phyloP scores from a whole-genome alignment of 495 filamentous ascomycete species.

The Trypethelium eluteriae region DNA sequence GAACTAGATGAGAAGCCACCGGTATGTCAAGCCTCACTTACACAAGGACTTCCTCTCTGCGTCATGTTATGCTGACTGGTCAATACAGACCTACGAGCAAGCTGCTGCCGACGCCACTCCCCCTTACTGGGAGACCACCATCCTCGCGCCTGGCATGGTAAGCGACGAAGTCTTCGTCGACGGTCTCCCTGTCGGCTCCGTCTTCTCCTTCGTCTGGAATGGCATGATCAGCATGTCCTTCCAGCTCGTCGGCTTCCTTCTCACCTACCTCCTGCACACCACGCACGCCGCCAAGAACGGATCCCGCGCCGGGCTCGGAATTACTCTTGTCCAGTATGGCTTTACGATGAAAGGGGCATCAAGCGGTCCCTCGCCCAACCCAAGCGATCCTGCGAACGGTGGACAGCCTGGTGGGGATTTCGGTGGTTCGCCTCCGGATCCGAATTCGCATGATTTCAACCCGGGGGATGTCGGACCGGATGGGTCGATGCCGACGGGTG shows the following conservation, averaged over 20 bases:
- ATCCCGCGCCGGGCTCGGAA: conserved; percentile 84
- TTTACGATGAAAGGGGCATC: conserved; percentile 72
- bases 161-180: conserved; percentile 95
- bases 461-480: conserved; percentile 51
- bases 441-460: conserved; percentile 85
- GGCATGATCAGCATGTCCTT: conserved; percentile 99
- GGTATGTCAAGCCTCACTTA: conserved; percentile 47
- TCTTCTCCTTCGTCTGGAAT: conserved; percentile 97
- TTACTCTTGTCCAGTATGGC: conserved; percentile 92
- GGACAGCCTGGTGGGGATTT: conserved; percentile 43
- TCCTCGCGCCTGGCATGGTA: conserved; percentile 77
- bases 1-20: conserved; percentile 87
- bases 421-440: conserved; percentile 61
- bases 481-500: conserved; percentile 29
- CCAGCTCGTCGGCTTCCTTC: conserved; percentile 89
- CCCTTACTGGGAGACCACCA: conserved; percentile 98
- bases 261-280: conserved; percentile 96
- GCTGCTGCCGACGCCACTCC: conserved; percentile 93
- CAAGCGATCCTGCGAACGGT: conserved; percentile 34
- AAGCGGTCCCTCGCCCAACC: conserved; percentile 23
- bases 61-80: not conserved
- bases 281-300: conserved; percentile 98
- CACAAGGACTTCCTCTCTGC: not conserved
- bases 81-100: conserved; percentile 84
- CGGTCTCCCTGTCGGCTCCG: conserved; percentile 86